Conservation (phyloP, 192 early-diverging fungal species). For the Podila clonocystis region DNA sequence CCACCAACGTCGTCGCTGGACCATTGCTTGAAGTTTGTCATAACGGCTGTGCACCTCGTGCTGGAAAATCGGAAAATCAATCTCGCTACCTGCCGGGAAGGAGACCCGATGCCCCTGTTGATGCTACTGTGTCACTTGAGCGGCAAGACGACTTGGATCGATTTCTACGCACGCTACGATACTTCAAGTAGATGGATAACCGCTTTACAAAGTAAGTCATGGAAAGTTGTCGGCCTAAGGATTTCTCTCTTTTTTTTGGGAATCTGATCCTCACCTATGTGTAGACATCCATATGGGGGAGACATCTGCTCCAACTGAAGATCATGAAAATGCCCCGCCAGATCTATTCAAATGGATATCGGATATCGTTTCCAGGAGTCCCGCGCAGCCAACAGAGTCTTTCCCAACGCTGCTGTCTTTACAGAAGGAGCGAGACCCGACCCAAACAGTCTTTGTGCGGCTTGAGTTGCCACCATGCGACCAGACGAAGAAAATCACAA, state of each 20-base stretch:
- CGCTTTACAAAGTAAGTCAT: slow-evolving; percentile 17
- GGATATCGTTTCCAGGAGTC: slow-evolving; percentile 13
- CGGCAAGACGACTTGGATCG: slow-evolving; percentile 38
- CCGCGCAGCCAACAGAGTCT: not conserved
- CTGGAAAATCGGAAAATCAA: slow-evolving; percentile 65
- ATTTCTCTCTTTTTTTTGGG: too few relatives aligned
- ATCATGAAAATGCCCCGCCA: slow-evolving; percentile 16
- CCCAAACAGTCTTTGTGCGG: not conserved
- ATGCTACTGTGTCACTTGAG: slow-evolving; percentile 38
- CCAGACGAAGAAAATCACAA: slow-evolving; percentile 17
- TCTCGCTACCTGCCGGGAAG: slow-evolving; percentile 33
- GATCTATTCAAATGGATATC: slow-evolving; percentile 35
- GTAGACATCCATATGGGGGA: slow-evolving; percentile 26
- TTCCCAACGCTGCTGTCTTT: slow-evolving; percentile 36
- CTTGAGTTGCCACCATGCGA: slow-evolving; percentile 11
- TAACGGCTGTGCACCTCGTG: slow-evolving; percentile 61
- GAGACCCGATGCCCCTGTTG: slow-evolving; percentile 37
- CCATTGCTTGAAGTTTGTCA: slow-evolving; percentile 45
- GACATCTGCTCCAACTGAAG: not conserved
- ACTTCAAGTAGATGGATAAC: slow-evolving; percentile 5
- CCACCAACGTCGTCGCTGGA: slow-evolving; percentile 16
- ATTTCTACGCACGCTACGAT: slow-evolving; percentile 46
- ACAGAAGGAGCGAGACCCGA: slow-evolving; percentile 24
- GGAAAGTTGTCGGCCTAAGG: not conserved
- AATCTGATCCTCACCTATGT: too few relatives aligned